Evolutionary conservation across 2,329 filamentous ascomycete species (phyloP).

Genomic region (Clarireedia hainanense): DNA sequence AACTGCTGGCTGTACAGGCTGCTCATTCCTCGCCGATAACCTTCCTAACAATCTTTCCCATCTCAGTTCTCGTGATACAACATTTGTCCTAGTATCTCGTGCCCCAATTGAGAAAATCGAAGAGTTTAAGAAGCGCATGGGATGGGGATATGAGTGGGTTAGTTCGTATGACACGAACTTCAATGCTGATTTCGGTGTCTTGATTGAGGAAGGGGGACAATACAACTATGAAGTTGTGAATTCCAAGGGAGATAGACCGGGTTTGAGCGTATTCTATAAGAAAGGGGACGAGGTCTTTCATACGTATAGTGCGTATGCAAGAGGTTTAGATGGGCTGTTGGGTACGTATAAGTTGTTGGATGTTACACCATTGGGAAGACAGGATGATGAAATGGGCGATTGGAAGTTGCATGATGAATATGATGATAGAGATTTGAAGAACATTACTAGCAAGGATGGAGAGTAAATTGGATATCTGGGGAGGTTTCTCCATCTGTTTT

Average conservation of each 20-base stretch:
- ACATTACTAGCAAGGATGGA: too few relatives aligned
- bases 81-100: conserved; percentile 34
- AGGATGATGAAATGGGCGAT: conserved; percentile 15
- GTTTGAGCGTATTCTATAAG: conserved; percentile 32
- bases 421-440: background rate
- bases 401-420: conserved; percentile 19
- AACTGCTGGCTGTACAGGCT: conserved; percentile 33
- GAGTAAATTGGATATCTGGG: too few relatives aligned
- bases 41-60: conserved; percentile 32
- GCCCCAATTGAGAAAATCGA: conserved; percentile 32
- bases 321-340: conserved; percentile 29
- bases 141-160: conserved; percentile 37
- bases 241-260: conserved; percentile 29
- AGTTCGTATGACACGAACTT: conserved; percentile 32
- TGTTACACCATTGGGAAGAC: conserved; percentile 31
- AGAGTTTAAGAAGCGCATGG: conserved; percentile 31
- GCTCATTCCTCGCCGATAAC: conserved; percentile 33
- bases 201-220: conserved; percentile 25
- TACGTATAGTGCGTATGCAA: conserved; percentile 32
- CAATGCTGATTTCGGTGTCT: conserved; percentile 35
- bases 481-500: too few relatives aligned
- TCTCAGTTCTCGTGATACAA: conserved; percentile 32
- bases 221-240: background rate
- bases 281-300: conserved; percentile 30
- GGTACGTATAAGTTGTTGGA: conserved; percentile 29